Percentiles rank a stretch among this genome's conserved stretches.
These are phyloP conservation scores for Leccinum arenicola DNA, from an alignment of 768 basidiomycete species.

Conservation along the genomic window DNA sequence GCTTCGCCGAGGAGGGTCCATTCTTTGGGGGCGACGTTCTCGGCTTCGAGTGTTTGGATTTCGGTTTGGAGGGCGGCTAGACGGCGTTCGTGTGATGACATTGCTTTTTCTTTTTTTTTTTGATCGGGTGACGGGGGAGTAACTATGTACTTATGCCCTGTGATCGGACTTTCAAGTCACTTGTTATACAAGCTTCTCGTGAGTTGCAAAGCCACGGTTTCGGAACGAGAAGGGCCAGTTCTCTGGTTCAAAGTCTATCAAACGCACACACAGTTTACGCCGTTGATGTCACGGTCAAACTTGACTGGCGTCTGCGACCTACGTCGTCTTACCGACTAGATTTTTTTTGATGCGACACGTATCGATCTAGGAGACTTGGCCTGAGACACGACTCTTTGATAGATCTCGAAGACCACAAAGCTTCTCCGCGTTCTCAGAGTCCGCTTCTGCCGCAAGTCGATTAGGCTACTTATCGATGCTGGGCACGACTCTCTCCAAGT, in stretches of 20 bases:
- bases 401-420: not conserved
- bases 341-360: not conserved
- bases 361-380: not conserved
- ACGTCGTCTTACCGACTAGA: not conserved
- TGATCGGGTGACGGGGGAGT: too few species aligned
- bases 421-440: not conserved
- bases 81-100: conserved; percentile 63
- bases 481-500: not conserved
- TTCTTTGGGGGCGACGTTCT: conserved; percentile 85
- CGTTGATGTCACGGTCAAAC: too few species aligned
- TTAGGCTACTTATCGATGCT: not conserved
- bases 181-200: too few species aligned
- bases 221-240: too few species aligned
- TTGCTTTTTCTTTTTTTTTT: not conserved
- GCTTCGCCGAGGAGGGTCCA: conserved; percentile 96
- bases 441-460: not conserved
- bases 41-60: conserved; percentile 77
- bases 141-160: too few species aligned
- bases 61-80: conserved; percentile 70
- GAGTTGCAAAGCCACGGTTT: too few species aligned
- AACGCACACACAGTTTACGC: too few species aligned
- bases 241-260: too few species aligned
- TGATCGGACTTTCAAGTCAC: too few species aligned
- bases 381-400: not conserved
- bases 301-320: not conserved